phyloP scores from a whole-genome alignment of 768 basidiomycete species.

The Daedalea quercina region DNA sequence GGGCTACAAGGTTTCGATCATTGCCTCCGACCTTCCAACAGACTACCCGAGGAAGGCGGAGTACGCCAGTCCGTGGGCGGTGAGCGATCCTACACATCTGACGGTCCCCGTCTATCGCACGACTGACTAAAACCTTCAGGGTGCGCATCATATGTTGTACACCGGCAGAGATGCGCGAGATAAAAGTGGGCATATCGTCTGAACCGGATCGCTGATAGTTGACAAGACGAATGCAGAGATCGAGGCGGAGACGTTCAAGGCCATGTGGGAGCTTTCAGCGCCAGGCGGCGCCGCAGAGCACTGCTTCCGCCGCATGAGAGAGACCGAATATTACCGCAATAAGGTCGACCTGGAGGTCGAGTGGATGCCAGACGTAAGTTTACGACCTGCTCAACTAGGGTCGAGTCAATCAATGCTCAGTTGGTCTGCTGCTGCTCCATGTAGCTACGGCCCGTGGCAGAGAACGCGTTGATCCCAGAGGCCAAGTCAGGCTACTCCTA shows the following conservation, averaged over 20 bases:
- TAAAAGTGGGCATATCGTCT: constrained; percentile 36
- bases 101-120: background rate
- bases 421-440: constrained; percentile 24
- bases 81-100: constrained; percentile 24
- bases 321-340: constrained; percentile 52
- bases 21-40: constrained; percentile 64
- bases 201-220: background rate
- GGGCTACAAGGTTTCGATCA: constrained; percentile 55
- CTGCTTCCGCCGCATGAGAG: constrained; percentile 56
- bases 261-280: constrained; percentile 67
- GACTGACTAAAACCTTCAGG: constrained; percentile 34
- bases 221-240: constrained; percentile 35
- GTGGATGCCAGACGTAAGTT: constrained; percentile 29
- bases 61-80: constrained; percentile 81
- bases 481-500: constrained; percentile 50
- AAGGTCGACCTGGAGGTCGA: constrained; percentile 27
- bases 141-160: constrained; percentile 71
- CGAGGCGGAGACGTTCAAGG: constrained; percentile 66
- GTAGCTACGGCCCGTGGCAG: constrained; percentile 35
- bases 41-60: constrained; percentile 62
- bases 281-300: constrained; percentile 48
- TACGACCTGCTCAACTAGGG: background rate
- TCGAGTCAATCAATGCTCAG: constrained; percentile 15
- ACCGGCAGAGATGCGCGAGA: constrained; percentile 44
- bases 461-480: constrained; percentile 33